Evolutionary conservation across 169 alveolate species (phyloP).

Genomic region (Blepharisma undulans): DNA sequence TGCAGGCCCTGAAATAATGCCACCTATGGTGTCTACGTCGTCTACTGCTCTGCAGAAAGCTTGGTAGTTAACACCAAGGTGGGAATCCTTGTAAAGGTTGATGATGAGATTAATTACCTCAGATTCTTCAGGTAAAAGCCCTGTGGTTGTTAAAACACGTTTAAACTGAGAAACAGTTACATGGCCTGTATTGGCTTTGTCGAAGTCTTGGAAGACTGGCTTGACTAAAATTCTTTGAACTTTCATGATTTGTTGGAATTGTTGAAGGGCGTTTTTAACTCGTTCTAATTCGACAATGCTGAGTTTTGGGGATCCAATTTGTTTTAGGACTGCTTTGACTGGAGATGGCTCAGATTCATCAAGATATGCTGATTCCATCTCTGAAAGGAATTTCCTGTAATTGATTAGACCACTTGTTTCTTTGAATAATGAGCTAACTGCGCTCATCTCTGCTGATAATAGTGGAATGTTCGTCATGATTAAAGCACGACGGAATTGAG

Average conservation of each 20-base stretch:
- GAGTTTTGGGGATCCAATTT: neutral
- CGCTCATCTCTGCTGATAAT: constrained; percentile 55
- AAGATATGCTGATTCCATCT: constrained; percentile 8
- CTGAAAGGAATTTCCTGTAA: neutral
- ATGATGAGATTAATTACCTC: neutral
- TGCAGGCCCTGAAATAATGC: neutral
- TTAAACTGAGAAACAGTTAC: constrained; percentile 71
- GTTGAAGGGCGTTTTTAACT: constrained; percentile 18
- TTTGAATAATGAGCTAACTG: constrained; percentile 43
- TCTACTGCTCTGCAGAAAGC: constrained; percentile 43
- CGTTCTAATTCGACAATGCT: neutral
- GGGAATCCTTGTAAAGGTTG: constrained; percentile 29
- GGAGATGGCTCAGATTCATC: constrained; percentile 30
- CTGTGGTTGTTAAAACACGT: constrained; percentile 58
- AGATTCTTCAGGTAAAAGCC: neutral
- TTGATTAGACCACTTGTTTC: neutral
- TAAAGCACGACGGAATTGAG: constrained; percentile 66
- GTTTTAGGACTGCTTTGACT: constrained; percentile 18
- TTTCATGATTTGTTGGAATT: constrained; percentile 4
- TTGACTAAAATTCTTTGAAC: constrained; percentile 62
- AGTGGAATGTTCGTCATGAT: constrained; percentile 52
- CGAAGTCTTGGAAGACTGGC: constrained; percentile 77
- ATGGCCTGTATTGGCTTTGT: constrained; percentile 73
- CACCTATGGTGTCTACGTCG: neutral
- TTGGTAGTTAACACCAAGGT: constrained; percentile 41